phyloP scores from a whole-genome alignment of 2,329 filamentous ascomycete species.

The Colletotrichum lini region DNA sequence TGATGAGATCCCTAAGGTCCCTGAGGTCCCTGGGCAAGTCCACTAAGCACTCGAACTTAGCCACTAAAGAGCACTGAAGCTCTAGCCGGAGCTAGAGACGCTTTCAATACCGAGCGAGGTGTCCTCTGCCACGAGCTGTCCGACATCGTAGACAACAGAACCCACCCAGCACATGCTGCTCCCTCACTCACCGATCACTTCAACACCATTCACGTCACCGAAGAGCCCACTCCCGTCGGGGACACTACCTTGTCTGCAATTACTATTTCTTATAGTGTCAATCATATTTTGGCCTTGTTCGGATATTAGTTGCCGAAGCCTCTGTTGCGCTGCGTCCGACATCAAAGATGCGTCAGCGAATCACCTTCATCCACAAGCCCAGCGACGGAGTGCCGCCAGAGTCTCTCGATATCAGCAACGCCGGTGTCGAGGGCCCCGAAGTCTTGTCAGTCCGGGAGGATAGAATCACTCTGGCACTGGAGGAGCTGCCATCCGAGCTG shows the following conservation, averaged over 20 bases:
- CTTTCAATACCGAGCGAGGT: constrained; percentile 30
- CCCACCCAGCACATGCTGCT: constrained; percentile 10
- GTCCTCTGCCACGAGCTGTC: constrained; percentile 31
- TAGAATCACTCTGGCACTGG: constrained; percentile 79
- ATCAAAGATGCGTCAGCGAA: constrained; percentile 77
- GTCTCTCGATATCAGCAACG: constrained; percentile 70
- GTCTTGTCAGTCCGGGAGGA: constrained; percentile 83
- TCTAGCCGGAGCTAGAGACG: constrained; percentile 2
- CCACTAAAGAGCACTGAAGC: constrained; percentile 8
- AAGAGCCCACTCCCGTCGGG: constrained; percentile 10
- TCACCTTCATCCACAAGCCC: constrained; percentile 82
- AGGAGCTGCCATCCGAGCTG: constrained; percentile 81
- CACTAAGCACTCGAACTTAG: neutral
- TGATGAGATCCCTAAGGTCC: too few species aligned
- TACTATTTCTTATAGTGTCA: neutral
- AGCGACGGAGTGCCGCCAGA: constrained; percentile 75
- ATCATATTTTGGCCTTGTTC: neutral
- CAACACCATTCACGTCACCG: constrained; percentile 25
- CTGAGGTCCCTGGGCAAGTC: neutral
- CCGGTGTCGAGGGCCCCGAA: constrained; percentile 68
- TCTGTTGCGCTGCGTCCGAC: neutral
- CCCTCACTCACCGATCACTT: constrained; percentile 2
- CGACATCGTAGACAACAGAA: constrained; percentile 16
- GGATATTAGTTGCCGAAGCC: neutral
- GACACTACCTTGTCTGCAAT: neutral